Evolutionary conservation across 345 rosid genomes (phyloP), one percentile per base, ranked within the genome.

Genomic region (Trapa bicornis): DNA sequence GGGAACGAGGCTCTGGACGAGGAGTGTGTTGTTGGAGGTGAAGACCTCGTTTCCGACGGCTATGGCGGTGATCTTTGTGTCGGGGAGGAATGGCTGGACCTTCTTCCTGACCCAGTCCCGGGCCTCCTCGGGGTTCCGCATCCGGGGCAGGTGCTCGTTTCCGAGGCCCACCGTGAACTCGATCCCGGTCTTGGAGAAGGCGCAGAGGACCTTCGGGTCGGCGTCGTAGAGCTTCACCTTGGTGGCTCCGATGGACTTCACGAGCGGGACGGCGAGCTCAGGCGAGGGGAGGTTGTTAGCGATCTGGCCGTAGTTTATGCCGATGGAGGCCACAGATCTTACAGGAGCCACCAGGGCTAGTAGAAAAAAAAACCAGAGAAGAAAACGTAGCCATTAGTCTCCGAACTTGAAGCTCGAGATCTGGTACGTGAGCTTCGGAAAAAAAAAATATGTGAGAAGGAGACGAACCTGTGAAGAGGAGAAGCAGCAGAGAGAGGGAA

Each of bases 161-260:
- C 79, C 79, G 35, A 83, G 83, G 17, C 85, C 85, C 16, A 83
- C 73, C 9, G 76, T 72, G 85, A 83, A 74, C 63, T 79, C 83
- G 39, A 83, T 71, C 17, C 79, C 81, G 8, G 83, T 71, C 72
- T 72, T 62, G 50, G 82, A 81, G 47, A 81, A 81, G 36, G 85
- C 85, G 11, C 71, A 62, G 22, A 83, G 83, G 37, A 83, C 83
- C 33, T 53, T 64, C 9, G 80, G 80, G 67, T 81, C 77, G 9
- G 80, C 83, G 56, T 83, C 83, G 76, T 81, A 83, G 63, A 83
- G 78, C 75, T 81, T 83, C 33, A 83, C 76, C 41, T 72, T 71
- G 38, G 81, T 77, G 22, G 77, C 83, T 5, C 82, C 83, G 14
- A 83, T 50, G 47, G 85, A 75, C 62, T 79, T 81, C 22, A 81